These are phyloP conservation scores for Aspergillus hancockii DNA, from an alignment of 495 filamentous ascomycete species.

Conservation along the genomic window DNA sequence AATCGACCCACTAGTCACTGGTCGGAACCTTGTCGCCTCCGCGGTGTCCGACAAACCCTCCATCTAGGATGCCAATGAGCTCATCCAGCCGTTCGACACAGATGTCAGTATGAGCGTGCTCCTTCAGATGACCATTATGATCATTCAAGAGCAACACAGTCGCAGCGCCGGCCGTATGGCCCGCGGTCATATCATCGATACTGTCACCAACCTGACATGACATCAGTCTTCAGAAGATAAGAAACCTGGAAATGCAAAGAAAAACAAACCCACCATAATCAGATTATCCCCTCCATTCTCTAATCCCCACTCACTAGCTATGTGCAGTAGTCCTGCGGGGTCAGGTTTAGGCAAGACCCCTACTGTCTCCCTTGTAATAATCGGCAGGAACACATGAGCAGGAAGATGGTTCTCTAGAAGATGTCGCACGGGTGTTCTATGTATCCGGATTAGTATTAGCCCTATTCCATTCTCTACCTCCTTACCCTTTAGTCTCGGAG, in stretches of 20 bases:
- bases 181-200: constrained; percentile 92
- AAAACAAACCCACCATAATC: constrained; percentile 47
- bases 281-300: constrained; percentile 48
- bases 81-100: constrained; percentile 68
- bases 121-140: constrained; percentile 68
- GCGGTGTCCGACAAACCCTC: constrained; percentile 54
- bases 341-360: constrained; percentile 74
- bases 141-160: constrained; percentile 87
- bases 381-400: constrained; percentile 68
- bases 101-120: constrained; percentile 78
- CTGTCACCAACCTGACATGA: constrained; percentile 73
- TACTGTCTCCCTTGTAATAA: constrained; percentile 82
- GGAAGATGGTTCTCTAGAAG: constrained; percentile 74
- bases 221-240: constrained; percentile 3
- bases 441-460: too few relatives aligned
- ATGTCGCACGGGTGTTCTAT: constrained; percentile 64
- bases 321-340: constrained; percentile 84
- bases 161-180: constrained; percentile 78
- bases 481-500: not conserved
- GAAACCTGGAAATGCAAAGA: not conserved
- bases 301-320: constrained; percentile 73
- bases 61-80: constrained; percentile 67
- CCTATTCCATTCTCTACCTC: not conserved
- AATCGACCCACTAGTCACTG: constrained; percentile 6
- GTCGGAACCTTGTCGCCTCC: constrained; percentile 22